A percentile compares a stretch with the other conserved stretches of the same genome.
These are phyloP conservation scores for Nicotiana paniculata DNA, from an alignment of 257 asterid genomes.

Conservation along the genomic window DNA sequence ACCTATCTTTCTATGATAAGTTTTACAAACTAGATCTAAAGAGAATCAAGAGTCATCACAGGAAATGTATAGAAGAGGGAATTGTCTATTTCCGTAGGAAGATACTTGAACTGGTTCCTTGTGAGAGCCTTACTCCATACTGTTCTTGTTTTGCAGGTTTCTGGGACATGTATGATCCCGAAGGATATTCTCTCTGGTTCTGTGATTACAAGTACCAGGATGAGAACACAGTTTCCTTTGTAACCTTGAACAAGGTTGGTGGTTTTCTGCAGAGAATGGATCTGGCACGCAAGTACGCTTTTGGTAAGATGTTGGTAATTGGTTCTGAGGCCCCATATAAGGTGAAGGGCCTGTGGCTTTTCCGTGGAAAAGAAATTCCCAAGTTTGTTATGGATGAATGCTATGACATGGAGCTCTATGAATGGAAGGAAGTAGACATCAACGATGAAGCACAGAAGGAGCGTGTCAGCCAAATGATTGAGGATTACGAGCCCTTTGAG, in stretches of 20 bases:
- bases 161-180: constrained; percentile 98
- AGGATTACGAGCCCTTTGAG: constrained; percentile 86
- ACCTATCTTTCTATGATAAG: background rate
- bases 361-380: constrained; percentile 79
- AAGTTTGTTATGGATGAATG: constrained; percentile 73
- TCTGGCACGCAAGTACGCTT: constrained; percentile 91
- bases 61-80: too few species aligned
- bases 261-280: constrained; percentile 97
- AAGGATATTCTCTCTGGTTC: constrained; percentile 97
- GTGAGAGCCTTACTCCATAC: background rate
- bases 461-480: constrained; percentile 85
- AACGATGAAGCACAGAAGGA: constrained; percentile 83
- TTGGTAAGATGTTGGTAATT: constrained; percentile 86
- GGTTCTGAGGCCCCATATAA: constrained; percentile 76
- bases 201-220: constrained; percentile 92
- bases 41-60: too few species aligned
- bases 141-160: constrained; percentile 47
- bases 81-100: background rate
- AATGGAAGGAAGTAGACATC: constrained; percentile 77
- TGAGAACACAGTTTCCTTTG: constrained; percentile 79
- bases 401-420: constrained; percentile 88
- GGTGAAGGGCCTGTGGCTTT: constrained; percentile 95
- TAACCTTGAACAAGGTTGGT: constrained; percentile 85
- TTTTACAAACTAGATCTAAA: too few species aligned
- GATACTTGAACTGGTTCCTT: background rate